Conservation (phyloP, 148 eudicot genomes). For the Rhododendron simsii region DNA sequence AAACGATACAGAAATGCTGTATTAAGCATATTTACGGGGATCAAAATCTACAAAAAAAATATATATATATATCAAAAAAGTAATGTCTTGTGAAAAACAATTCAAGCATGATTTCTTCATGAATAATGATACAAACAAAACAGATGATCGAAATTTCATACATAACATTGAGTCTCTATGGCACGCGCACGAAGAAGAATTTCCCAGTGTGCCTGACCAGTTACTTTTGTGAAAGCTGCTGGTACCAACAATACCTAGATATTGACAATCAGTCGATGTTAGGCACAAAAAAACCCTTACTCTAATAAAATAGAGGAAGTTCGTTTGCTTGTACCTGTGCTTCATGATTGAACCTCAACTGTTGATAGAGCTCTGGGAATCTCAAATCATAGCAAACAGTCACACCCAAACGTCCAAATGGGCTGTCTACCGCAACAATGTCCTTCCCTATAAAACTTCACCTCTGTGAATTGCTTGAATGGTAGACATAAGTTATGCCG, state of each 20-base stretch:
- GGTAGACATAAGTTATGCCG: neutral
- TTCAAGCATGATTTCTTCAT: neutral
- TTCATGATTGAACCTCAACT: slow-evolving; percentile 61
- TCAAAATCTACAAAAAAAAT: neutral
- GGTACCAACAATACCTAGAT: slow-evolving; percentile 80
- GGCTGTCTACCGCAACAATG: slow-evolving; percentile 70
- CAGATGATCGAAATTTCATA: slow-evolving; percentile 24
- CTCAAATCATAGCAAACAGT: slow-evolving; percentile 94
- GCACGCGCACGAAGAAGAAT: slow-evolving; percentile 70
- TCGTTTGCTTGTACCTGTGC: slow-evolving; percentile 44
- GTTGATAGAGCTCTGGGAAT: slow-evolving; percentile 84
- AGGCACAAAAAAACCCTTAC: neutral
- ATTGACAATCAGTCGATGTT: neutral
- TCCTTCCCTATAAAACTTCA: slow-evolving; percentile 54
- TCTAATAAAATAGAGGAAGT: neutral
- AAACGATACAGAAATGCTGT: neutral
- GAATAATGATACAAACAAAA: neutral
- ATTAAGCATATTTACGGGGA: neutral
- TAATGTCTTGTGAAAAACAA: neutral
- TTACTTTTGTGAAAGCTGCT: slow-evolving; percentile 81
- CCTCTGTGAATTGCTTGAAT: neutral
- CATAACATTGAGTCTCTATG: slow-evolving; percentile 80
- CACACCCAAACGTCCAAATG: slow-evolving; percentile 75
- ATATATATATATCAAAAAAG: too few relatives aligned
- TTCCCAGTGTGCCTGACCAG: slow-evolving; percentile 95